Evolutionary conservation across 208 protist genomes (phyloP), one percentile per base, ranked within the genome.

Genomic region (Trypanosoma conorhini): DNA sequence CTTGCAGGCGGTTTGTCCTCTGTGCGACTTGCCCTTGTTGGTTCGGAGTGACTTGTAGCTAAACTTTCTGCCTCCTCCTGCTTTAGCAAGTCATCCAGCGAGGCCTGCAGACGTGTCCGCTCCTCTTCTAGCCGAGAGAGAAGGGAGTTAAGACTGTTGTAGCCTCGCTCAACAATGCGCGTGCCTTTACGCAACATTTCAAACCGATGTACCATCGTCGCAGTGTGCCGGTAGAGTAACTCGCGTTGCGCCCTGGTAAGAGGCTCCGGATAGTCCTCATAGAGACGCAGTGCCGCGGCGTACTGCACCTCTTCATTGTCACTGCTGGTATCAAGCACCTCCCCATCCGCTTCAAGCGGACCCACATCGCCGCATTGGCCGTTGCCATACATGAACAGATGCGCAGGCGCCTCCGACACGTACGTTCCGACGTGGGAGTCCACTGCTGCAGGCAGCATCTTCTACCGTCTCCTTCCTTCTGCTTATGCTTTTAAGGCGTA

Each of bases 251-350:
- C 60, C 26, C 61, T 60, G 19, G 82, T 92, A 13, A 96, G 82
- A 4, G 87, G 87, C 26, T 82, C 82, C 0, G 91, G 91, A 46
- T 88, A 93, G 67, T 92, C 85, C 7, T 77, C 69, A 42, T 82
- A 40, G 17, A 94, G 65, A 22, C 70, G 74, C 9, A 80, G 50
- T 13, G 64, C 70, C 26, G 42, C 74, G 1, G 58, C 1, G 58
- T 26, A 28, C 30, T 81, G 70, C 19, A 73, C 52, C 28, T 70
- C 54, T 12, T 64, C 70, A 3, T 72, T 65, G 9, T 55, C 15
- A 40, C 28, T 58, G 12, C 26, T 73, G 3, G 67, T 72, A 5
- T 77, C 64, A 12, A 48, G 22, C 48, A 5, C 15, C 17, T 72
- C 31, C 22, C 15, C 48, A 3, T 38, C 26, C n/a, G 30, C 54